Evolutionary conservation across 345 rosid species (phyloP), one percentile per base, ranked within the genome.

Genomic region (Eucalyptus decipiens): DNA sequence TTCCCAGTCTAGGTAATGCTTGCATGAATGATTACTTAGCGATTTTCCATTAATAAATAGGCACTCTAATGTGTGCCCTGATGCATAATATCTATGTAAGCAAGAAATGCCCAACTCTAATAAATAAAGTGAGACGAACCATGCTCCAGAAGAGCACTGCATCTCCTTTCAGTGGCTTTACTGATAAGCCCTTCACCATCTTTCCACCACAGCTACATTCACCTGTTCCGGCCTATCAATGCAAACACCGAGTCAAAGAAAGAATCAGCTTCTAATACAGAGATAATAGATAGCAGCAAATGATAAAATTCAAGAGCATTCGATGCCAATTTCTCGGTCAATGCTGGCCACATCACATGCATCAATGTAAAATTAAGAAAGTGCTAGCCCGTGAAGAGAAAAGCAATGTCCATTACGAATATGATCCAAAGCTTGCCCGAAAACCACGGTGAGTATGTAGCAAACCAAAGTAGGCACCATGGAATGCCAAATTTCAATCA

Each of bases 111-210:
- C 51, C 47, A 76, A 76, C 83, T 65, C 37, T 76, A 52, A 87
- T 15, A 51, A 21, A 45, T 58, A 87, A 62, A 50, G 87, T 91
- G 50, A 93, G 89, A 95, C 97, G 81, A 89, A 97, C 99, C 99
- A 97, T 97, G 98, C 99, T 97, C 99, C 99, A 97, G 92, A 97
- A 96, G 88, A 97, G 98, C 87, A 97, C 96, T 2, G 99, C 98
- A 90, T 97, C 95, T 93, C 98, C 99, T 93, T 95, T 94, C 37
- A 69, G 58, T n/a, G 99, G 99, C 92, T 97, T 95, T 87, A 97
- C 98, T n/a, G 97, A 96, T 88, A 97, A 24, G 51, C 99, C 99
- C 91, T 94, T 94, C 92, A 93, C 89, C 42, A 87, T 91, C 92
- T 95, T 96, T 87, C 99, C 97, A 86, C 98, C 99, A 87, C 99